Base-by-base conservation (phyloP, 225 moss, liverwort and hornwort species). In the Bryoerythrophyllum caledonicum region DNA sequence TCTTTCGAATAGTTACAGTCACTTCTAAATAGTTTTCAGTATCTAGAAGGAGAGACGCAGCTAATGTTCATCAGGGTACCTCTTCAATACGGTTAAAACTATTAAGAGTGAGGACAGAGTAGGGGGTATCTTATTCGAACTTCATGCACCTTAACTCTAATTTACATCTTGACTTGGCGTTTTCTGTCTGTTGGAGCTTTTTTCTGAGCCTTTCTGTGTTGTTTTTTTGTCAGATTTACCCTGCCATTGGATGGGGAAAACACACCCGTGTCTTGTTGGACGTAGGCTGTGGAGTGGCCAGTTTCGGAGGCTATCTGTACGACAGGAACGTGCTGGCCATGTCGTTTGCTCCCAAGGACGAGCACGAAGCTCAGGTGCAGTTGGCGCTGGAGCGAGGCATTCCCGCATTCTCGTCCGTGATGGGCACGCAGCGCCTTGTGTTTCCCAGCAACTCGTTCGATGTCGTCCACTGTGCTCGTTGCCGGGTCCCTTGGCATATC, bases 301-400 rank as follows among this genome's bases (percentile, higher is more conserved):
- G 93, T 74, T 93, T 96, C 44, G 93, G 93, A 74, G 96, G 93
- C 37, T 89, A 85, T 63, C 44, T 96, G 74, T 96, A 89, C 72
- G 93, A 93, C n/a, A 90, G 80, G 74, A 83, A 91, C 80, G 93
- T 82, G 1, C 85, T 93, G 41, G 86, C 92, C n/a, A 90, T 96
- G 93, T 96, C 93, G 30, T 93, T 93, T 86, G 93, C 93, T 8
- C 96, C 93, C 1, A 96, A 92, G 81, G 92, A 96, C 80, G 96
- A 96, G 68, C 96, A 96, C 59, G 89, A 96, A 78, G 96, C 96
- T 49, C 93, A 96, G 85, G 88, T 96, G 49, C 93, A 96, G 80
- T 79, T 96, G 80, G 96, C 96, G 14, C 76, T 93, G 51, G 93
- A 96, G 60, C 87, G 93, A 67, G 92, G 96, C 26, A 89, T 96